These are phyloP conservation scores for Lichtheimia ornata DNA, from an alignment of 371 early-diverging fungal species.

Conservation along the genomic window DNA sequence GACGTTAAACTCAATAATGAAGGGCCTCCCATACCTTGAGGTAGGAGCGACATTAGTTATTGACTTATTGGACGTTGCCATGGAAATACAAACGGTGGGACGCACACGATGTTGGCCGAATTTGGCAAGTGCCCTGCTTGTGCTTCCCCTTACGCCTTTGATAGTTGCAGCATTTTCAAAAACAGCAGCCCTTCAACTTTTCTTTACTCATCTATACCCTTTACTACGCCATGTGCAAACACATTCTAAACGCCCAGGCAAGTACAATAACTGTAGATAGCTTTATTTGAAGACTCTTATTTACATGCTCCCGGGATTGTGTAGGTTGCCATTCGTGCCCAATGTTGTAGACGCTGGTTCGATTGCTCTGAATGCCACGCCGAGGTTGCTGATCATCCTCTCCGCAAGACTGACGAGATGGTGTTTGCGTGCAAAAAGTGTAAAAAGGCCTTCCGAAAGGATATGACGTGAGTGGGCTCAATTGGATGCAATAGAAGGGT, in stretches of 20 bases:
- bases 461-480: slow-evolving; percentile 64
- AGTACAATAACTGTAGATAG: not conserved
- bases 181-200: not conserved
- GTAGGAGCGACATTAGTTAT: no score
- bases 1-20: no score
- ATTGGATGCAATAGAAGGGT: not conserved
- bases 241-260: slow-evolving; percentile 96
- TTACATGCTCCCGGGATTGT: not conserved
- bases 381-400: slow-evolving; percentile 78
- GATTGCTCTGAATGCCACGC: slow-evolving; percentile 96
- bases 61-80: no score
- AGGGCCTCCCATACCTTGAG: no score
- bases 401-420: slow-evolving; percentile 88
- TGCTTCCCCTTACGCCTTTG: no score
- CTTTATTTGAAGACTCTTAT: not conserved
- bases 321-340: slow-evolving; percentile 89
- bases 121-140: no score
- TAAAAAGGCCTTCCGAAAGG: slow-evolving; percentile 95
- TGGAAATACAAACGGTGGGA: no score
- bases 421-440: slow-evolving; percentile 98
- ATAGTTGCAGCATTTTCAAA: not conserved
- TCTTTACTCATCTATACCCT: not conserved
- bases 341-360: slow-evolving; percentile 95
- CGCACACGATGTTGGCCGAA: no score
- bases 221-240: slow-evolving; percentile 77